Evolutionary conservation across 192 early-diverging fungal genomes (phyloP).

Genomic region (Ambispora gerdemannii): DNA sequence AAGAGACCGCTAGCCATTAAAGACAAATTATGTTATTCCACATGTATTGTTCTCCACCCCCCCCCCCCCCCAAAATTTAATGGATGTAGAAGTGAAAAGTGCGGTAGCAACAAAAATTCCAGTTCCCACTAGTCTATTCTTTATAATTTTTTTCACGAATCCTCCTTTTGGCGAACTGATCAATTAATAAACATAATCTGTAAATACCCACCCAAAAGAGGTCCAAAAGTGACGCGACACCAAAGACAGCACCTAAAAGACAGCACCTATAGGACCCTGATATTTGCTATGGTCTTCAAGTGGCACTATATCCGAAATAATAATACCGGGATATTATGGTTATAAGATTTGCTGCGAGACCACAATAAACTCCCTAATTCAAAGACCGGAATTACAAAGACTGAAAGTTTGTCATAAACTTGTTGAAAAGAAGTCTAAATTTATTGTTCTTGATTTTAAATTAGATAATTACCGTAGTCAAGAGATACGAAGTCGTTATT

Average conservation of each 20-base stretch:
- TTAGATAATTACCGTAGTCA: slow-evolving; percentile 40
- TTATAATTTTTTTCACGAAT: slow-evolving; percentile 53
- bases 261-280: slow-evolving; percentile 75
- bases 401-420: slow-evolving; percentile 62
- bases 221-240: too few species aligned
- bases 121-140: slow-evolving; percentile 70
- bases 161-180: slow-evolving; percentile 68
- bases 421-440: slow-evolving; percentile 41
- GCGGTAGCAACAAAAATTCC: slow-evolving; percentile 49
- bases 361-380: slow-evolving; percentile 78
- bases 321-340: slow-evolving; percentile 56
- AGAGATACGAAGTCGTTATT: slow-evolving; percentile 73
- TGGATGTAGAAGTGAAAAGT: too few species aligned
- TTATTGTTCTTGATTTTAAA: too few species aligned
- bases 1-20: slow-evolving; percentile 49
- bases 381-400: slow-evolving; percentile 75
- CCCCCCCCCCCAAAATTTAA: slow-evolving; percentile 65
- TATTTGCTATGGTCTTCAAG: slow-evolving; percentile 85
- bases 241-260: slow-evolving; percentile 74
- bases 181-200: slow-evolving; percentile 73
- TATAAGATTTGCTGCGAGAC: slow-evolving; percentile 66
- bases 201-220: slow-evolving; percentile 85
- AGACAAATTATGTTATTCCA: slow-evolving; percentile 59
- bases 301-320: slow-evolving; percentile 83
- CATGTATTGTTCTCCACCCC: slow-evolving; percentile 67